A percentile compares a stretch with the other conserved stretches of the same genome.
phyloP scores from a whole-genome alignment of 2,329 filamentous ascomycete genomes.

The Arthrobotrys pseudoclavata region DNA sequence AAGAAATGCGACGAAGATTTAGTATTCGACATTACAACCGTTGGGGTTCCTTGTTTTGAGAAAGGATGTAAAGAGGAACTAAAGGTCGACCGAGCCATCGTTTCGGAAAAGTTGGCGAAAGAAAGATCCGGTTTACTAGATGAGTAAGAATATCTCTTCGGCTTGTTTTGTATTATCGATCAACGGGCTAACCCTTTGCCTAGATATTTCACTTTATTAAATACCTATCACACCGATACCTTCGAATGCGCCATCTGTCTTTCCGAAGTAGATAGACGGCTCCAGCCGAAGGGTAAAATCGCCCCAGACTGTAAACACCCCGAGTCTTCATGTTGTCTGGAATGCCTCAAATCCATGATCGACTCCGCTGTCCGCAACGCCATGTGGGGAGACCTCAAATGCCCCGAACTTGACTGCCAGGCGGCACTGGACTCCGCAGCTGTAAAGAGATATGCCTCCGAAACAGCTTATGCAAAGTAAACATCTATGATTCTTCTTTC shows the following conservation, averaged over 20 bases:
- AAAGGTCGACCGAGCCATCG: constrained; percentile 38
- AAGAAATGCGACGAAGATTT: constrained; percentile 52
- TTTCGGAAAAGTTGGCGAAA: constrained; percentile 39
- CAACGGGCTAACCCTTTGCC: neutral
- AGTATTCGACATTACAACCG: constrained; percentile 49
- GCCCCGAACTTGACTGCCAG: constrained; percentile 47
- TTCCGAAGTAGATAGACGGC: constrained; percentile 41
- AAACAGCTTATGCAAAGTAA: constrained; percentile 53
- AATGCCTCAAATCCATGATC: constrained; percentile 54
- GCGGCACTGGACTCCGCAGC: constrained; percentile 35
- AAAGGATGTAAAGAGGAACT: constrained; percentile 54
- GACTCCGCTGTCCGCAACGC: constrained; percentile 57
- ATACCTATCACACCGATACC: constrained; percentile 44
- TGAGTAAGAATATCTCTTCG: constrained; percentile 23
- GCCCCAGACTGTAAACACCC: constrained; percentile 46
- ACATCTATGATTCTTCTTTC: neutral
- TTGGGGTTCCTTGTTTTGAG: constrained; percentile 43
- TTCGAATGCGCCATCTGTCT: constrained; percentile 54
- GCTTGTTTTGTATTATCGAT: neutral
- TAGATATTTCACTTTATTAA: constrained; percentile 47
- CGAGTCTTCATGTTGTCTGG: constrained; percentile 44
- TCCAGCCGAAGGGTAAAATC: constrained; percentile 48
- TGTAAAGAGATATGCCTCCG: constrained; percentile 43
- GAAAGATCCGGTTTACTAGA: constrained; percentile 38
- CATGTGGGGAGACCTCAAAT: constrained; percentile 58